phyloP scores from a whole-genome alignment of 371 early-diverging fungal species.

The Mucor saturninus region DNA sequence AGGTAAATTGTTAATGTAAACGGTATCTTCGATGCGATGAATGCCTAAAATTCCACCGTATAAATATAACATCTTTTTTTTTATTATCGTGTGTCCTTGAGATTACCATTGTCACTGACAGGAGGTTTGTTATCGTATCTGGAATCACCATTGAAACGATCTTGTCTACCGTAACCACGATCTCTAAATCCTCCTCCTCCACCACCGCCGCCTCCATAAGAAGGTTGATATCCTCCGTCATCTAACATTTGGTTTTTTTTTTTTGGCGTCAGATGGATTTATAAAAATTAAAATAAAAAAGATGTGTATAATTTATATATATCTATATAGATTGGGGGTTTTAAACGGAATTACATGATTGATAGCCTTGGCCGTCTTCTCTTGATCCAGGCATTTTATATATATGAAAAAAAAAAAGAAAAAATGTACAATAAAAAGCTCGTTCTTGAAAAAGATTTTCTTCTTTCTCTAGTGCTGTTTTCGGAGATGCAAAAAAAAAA shows the following conservation, averaged over 20 bases:
- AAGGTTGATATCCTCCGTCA: conserved; percentile 16
- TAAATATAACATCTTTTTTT: neutral
- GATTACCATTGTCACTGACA: conserved; percentile 20
- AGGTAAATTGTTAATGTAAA: conserved; percentile 68
- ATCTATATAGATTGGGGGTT: neutral
- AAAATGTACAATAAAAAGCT: no score
- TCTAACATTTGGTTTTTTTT: conserved; percentile 1
- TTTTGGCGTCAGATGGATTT: conserved; percentile 5
- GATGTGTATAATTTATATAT: neutral
- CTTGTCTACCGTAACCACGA: conserved; percentile 20
- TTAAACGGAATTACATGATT: conserved; percentile 21
- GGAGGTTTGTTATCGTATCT: conserved; percentile 15
- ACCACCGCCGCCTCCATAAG: neutral
- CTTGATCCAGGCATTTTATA: conserved; percentile 24
- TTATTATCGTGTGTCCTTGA: no score
- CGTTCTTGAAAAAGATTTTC: no score
- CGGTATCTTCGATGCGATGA: conserved; percentile 64
- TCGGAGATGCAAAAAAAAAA: no score
- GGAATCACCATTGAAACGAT: conserved; percentile 13
- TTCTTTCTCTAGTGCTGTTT: no score
- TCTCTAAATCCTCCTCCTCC: conserved; percentile 20
- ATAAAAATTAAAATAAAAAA: neutral
- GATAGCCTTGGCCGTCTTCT: conserved; percentile 25
- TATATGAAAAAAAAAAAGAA: no score
- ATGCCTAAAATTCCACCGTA: conserved; percentile 18